A percentile compares a stretch with the other conserved stretches of the same genome.
phyloP scores from a whole-genome alignment of 139 green algal genomes.

The Haematococcus sp. region DNA sequence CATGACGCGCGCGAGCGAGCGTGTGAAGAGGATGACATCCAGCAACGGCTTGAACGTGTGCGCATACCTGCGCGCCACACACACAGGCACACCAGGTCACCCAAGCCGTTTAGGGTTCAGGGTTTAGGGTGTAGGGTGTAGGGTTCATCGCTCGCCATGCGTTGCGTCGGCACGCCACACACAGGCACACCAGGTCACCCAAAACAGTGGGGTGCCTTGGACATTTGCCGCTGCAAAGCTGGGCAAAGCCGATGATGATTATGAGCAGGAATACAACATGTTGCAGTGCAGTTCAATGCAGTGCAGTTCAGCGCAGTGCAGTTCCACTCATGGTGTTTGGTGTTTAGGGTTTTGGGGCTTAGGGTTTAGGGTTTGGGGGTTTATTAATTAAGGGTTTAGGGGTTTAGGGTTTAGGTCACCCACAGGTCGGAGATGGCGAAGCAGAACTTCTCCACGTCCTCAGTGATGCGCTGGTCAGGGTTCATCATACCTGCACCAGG shows the following conservation, averaged over 20 bases:
- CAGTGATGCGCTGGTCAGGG: slow-evolving; percentile 91
- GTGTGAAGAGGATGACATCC: slow-evolving; percentile 93
- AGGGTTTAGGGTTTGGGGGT: too few relatives aligned
- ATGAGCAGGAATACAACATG: too few relatives aligned
- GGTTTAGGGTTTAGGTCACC: not conserved
- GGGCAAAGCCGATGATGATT: slow-evolving; percentile 71
- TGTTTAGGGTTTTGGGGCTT: too few relatives aligned
- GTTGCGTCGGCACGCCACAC: too few relatives aligned
- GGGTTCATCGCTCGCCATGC: too few relatives aligned
- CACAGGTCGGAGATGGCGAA: slow-evolving; percentile 82
- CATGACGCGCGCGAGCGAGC: slow-evolving; percentile 76
- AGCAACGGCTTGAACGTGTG: slow-evolving; percentile 75
- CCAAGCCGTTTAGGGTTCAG: too few relatives aligned
- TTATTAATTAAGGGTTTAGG: too few relatives aligned
- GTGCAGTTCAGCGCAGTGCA: too few relatives aligned
- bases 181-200: not conserved
- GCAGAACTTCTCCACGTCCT: slow-evolving; percentile 94
- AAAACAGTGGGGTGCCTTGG: too few relatives aligned
- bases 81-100: not conserved
- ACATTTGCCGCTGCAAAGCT: not conserved
- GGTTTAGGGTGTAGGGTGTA: too few relatives aligned
- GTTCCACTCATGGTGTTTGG: too few relatives aligned
- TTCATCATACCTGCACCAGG: slow-evolving; percentile 68
- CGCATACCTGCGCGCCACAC: slow-evolving; percentile 3
- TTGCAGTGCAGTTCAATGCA: too few relatives aligned